A percentile compares a stretch with the other conserved stretches of the same genome.
Evolutionary conservation across 192 early-diverging fungal genomes (phyloP).

Genomic region (Backusella australiensis): DNA sequence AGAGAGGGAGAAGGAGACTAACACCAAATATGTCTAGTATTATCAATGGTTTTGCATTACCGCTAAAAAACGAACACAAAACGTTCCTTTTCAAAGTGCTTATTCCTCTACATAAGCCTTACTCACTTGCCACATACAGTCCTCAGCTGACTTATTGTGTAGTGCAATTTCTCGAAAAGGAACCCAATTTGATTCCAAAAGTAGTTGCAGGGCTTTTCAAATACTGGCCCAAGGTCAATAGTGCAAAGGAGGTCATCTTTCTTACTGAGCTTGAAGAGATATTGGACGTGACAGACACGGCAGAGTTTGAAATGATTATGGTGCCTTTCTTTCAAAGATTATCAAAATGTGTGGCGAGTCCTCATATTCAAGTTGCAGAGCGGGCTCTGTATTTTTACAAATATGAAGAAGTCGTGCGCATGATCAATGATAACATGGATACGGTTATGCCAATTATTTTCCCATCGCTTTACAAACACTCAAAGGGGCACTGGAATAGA

Average conservation of each 20-base stretch:
- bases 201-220: slow-evolving; percentile 86
- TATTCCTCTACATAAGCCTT: slow-evolving; percentile 95
- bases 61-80: slow-evolving; percentile 99
- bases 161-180: slow-evolving; percentile 99
- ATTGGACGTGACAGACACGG: slow-evolving; percentile 91
- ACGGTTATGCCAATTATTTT: slow-evolving; percentile 96
- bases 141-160: slow-evolving; percentile 98
- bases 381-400: slow-evolving; percentile 98
- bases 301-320: slow-evolving; percentile 89
- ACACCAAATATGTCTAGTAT: slow-evolving; percentile 66
- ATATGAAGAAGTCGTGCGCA: slow-evolving; percentile 95
- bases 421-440: slow-evolving; percentile 91
- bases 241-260: slow-evolving; percentile 99
- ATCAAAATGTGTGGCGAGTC: slow-evolving; percentile 90
- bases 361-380: slow-evolving; percentile 96
- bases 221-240: slow-evolving; percentile 99
- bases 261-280: slow-evolving; percentile 98
- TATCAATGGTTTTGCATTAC: slow-evolving; percentile 99
- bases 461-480: slow-evolving; percentile 91
- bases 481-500: slow-evolving; percentile 97
- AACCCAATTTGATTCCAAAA: slow-evolving; percentile 85
- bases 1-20: background rate
- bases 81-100: slow-evolving; percentile 92
- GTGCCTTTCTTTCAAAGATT: slow-evolving; percentile 93
- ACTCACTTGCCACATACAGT: slow-evolving; percentile 92